Evolutionary conservation across 2,329 filamentous ascomycete species (phyloP), one percentile per base, ranked within the genome.

Genomic region (Thermothelomyces thermophilus): DNA sequence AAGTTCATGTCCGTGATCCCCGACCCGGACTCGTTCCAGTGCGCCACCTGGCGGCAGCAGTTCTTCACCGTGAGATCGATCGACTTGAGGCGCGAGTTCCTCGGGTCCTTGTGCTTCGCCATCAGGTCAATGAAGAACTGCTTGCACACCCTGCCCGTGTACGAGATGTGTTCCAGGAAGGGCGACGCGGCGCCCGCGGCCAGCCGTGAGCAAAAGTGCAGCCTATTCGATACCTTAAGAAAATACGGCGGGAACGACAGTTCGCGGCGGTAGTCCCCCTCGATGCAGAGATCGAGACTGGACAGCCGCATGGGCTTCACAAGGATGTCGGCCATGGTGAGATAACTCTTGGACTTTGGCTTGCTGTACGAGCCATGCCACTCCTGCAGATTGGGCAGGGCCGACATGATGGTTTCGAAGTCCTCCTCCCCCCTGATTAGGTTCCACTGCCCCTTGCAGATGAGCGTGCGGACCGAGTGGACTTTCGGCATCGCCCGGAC

Each of bases 361-460:
- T 85, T 87, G 62, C 81, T 84, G 69, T 81, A 82, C 5, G 75
- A 77, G n/a, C 73, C 76, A 52, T 80, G 76, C 78, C 78, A 82
- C 58, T 80, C 77, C 44, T 69, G 67, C n/a, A 89, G 67, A 53
- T 79, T 82, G 1, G 86, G 86, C 37, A 89, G 64, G 5, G 84
- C 83, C 11, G 68, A 65, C 17, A 80, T 72, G 43, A 90, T 74
- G 45, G 72, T 73, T 49, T 73, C 67, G 66, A 86, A 88, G 63
- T 89, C 83, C 16, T 71, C 68, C 37, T 77, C 69, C 14, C 75
- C 71, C 41, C 85, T 74, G 64, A 87, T 84, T 24, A 89, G 73
- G 61, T 89, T 89, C 85, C 85, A 90, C 57, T 87, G 83, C 6
- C 85, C 85, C 59, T 84, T 82, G 65, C 84, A 84, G 37, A 88